Conservation (phyloP, 2,329 filamentous ascomycete genomes). For the Talaromyces amestolkiae region DNA sequence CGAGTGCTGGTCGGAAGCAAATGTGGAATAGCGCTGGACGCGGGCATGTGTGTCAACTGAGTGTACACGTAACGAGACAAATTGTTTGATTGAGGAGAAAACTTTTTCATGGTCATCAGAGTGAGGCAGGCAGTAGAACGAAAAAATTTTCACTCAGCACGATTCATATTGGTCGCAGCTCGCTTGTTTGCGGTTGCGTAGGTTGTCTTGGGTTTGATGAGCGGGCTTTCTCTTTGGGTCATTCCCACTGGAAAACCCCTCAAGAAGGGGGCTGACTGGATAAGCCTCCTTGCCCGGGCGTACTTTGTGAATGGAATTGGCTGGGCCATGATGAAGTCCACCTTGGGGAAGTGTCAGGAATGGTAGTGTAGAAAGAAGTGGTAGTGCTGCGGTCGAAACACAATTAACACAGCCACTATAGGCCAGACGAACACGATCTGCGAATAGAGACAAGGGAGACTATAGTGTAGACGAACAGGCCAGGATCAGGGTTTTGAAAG, state of each 20-base stretch:
- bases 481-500: background rate
- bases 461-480: background rate
- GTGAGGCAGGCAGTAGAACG: background rate
- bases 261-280: background rate
- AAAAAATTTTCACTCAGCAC: background rate
- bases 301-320: background rate
- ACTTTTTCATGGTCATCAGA: background rate
- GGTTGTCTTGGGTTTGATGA: background rate
- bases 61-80: background rate
- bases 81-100: background rate
- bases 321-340: background rate
- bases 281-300: background rate
- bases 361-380: background rate
- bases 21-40: background rate
- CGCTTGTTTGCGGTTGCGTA: background rate
- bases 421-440: background rate
- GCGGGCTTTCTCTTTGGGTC: no score
- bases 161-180: background rate
- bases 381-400: background rate
- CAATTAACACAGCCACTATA: background rate
- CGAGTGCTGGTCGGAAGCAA: background rate
- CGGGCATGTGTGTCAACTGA: background rate
- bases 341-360: background rate
- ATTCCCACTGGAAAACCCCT: background rate
- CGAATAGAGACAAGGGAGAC: background rate